Evolutionary conservation across 2,329 filamentous ascomycete species (phyloP).

Genomic region (Pseudogymnoascus destructans): DNA sequence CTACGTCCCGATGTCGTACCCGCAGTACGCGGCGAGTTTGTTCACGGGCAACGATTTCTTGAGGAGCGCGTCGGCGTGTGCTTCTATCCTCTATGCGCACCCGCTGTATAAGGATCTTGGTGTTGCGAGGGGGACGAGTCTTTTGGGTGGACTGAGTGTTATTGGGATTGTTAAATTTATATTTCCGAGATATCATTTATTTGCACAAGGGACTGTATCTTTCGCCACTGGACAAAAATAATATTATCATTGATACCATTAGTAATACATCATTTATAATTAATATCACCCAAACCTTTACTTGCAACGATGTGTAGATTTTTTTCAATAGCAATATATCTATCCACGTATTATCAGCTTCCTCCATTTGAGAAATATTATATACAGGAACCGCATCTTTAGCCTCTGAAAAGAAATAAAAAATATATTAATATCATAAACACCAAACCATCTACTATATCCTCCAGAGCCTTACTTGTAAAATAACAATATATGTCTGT

Average conservation of each 20-base stretch:
- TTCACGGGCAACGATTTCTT: slow-evolving; percentile 50
- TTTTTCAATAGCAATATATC: not conserved
- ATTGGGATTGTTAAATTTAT: slow-evolving; percentile 37
- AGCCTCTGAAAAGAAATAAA: not conserved
- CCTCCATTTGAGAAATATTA: not conserved
- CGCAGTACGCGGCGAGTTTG: slow-evolving; percentile 42
- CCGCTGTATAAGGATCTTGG: slow-evolving; percentile 48
- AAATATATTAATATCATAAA: not conserved
- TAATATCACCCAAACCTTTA: not conserved
- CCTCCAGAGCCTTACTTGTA: not conserved
- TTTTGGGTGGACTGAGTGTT: slow-evolving; percentile 42
- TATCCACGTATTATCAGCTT: not conserved
- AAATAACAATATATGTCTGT: not conserved
- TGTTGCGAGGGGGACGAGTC: slow-evolving; percentile 41
- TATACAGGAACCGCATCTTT: not conserved
- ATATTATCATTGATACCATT: not conserved
- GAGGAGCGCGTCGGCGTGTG: slow-evolving; percentile 44
- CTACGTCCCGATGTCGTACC: slow-evolving; percentile 44
- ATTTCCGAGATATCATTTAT: not conserved
- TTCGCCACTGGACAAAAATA: not conserved
- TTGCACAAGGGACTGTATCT: not conserved
- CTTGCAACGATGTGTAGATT: too few relatives aligned
- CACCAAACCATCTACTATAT: not conserved
- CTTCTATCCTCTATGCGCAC: slow-evolving; percentile 44
- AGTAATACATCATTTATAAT: not conserved